Evolutionary conservation across 2,329 filamentous ascomycete species (phyloP).

Genomic region (Knufia fluminis): DNA sequence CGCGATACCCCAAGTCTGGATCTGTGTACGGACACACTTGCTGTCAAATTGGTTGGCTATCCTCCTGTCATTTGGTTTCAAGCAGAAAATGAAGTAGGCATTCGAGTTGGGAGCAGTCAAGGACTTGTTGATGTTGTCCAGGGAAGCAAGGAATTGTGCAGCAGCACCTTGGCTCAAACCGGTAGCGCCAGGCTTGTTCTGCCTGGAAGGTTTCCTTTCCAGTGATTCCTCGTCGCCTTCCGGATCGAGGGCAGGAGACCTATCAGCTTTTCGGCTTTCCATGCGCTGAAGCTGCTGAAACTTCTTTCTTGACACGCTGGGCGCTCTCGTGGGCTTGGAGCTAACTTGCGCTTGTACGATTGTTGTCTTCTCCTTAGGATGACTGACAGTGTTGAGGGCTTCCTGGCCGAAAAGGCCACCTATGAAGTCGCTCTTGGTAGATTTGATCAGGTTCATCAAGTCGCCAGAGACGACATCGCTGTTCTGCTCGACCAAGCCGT

Average conservation of each 20-base stretch:
- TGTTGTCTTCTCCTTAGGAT: slow-evolving; percentile 79
- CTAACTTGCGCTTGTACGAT: slow-evolving; percentile 95
- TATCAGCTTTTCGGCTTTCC: slow-evolving; percentile 28
- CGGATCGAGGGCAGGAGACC: slow-evolving; percentile 29
- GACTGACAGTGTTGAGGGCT: slow-evolving; percentile 81
- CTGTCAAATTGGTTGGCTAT: slow-evolving; percentile 99
- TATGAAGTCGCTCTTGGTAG: slow-evolving; percentile 81
- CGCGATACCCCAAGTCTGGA: slow-evolving; percentile 91
- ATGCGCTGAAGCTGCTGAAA: slow-evolving; percentile 45
- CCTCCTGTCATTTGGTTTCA: slow-evolving; percentile 92
- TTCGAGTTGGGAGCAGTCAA: slow-evolving; percentile 76
- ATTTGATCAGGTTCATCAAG: slow-evolving; percentile 84
- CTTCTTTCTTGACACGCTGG: slow-evolving; percentile 81
- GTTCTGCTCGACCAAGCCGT: slow-evolving; percentile 85
- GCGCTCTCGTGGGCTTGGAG: slow-evolving; percentile 85
- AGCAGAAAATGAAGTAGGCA: slow-evolving; percentile 89
- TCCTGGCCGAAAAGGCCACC: slow-evolving; percentile 91
- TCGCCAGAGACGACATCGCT: slow-evolving; percentile 93
- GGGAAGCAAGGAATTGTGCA: slow-evolving; percentile 77
- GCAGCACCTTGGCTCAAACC: slow-evolving; percentile 68
- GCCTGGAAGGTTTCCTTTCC: slow-evolving; percentile 21
- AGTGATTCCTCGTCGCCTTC: slow-evolving; percentile 18
- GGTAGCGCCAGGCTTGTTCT: slow-evolving; percentile 33
- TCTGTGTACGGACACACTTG: slow-evolving; percentile 90
- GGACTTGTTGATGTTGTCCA: slow-evolving; percentile 86